These are phyloP conservation scores for Trypanosoma conorhini DNA, from an alignment of 208 protist species.

Conservation along the genomic window DNA sequence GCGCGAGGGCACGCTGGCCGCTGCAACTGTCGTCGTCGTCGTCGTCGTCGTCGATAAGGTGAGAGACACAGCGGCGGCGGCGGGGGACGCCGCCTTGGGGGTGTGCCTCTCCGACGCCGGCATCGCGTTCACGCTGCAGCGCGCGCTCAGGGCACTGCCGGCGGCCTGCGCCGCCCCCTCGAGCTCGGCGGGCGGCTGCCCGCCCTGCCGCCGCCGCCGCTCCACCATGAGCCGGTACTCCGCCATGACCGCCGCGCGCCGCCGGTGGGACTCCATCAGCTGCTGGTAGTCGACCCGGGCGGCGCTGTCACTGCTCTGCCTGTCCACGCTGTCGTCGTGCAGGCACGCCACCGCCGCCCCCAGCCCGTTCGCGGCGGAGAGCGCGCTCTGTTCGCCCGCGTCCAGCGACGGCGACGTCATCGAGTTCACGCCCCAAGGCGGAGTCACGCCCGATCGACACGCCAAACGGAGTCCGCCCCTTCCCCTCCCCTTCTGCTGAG, in stretches of 20 bases:
- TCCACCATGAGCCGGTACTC: conserved; percentile 64
- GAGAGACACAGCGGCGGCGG: neutral
- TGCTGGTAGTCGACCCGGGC: conserved; percentile 48
- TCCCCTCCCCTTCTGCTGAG: neutral
- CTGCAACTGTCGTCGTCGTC: neutral
- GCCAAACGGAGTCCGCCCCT: conserved; percentile 1
- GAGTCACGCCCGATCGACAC: neutral
- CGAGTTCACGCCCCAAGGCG: neutral
- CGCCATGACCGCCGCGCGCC: conserved; percentile 52
- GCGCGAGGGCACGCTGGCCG: neutral
- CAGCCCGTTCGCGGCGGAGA: neutral
- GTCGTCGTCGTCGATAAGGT: neutral
- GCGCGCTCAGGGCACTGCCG: neutral
- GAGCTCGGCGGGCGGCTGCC: conserved; percentile 1
- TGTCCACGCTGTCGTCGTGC: conserved; percentile 24
- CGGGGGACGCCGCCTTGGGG: neutral
- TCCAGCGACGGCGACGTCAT: conserved; percentile 6
- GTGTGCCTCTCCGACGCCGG: neutral
- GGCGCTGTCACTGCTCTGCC: conserved; percentile 48
- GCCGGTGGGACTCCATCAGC: conserved; percentile 44
- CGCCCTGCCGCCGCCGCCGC: conserved; percentile 11
- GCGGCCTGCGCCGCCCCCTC: neutral
- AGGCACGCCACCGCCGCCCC: neutral
- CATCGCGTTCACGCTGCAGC: neutral
- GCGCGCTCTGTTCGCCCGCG: conserved; percentile 1